Conservation (phyloP, 306 rosid genomes). For the Quercus glauca region DNA sequence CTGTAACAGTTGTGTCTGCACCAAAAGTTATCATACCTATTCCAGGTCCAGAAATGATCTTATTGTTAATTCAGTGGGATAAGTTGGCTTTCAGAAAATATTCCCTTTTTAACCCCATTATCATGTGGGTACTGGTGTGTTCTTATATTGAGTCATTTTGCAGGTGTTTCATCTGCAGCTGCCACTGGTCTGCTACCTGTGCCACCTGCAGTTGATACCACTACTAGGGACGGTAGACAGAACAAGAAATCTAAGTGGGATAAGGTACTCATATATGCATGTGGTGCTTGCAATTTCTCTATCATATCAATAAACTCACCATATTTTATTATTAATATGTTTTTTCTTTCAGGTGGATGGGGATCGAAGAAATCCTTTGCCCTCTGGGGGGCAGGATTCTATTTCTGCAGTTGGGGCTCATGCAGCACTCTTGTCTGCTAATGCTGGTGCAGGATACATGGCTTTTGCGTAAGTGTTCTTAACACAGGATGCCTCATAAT, state of each 20-base stretch:
- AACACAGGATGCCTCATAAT: background rate
- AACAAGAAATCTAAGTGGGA: slow-evolving; percentile 65
- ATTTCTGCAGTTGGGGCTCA: slow-evolving; percentile 62
- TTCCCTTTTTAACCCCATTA: slow-evolving; percentile 9
- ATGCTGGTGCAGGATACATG: slow-evolving; percentile 79
- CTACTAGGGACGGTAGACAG: slow-evolving; percentile 61
- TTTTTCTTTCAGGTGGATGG: slow-evolving; percentile 65
- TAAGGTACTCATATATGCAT: slow-evolving; percentile 37
- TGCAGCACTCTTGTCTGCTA: slow-evolving; percentile 64
- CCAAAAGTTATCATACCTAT: slow-evolving; percentile 44
- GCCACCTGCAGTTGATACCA: slow-evolving; percentile 45
- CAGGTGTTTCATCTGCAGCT: slow-evolving; percentile 43
- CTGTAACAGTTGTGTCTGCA: slow-evolving; percentile 46
- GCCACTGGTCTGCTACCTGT: slow-evolving; percentile 47
- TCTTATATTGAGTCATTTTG: slow-evolving; percentile 21
- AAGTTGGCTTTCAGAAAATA: background rate
- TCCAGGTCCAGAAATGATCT: slow-evolving; percentile 36
- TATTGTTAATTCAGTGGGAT: slow-evolving; percentile 4
- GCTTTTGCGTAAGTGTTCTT: slow-evolving; percentile 68
- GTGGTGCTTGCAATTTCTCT: slow-evolving; percentile 3
- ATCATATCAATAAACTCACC: slow-evolving; percentile 18
- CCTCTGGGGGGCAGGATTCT: slow-evolving; percentile 61
- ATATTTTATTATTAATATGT: slow-evolving; percentile 18
- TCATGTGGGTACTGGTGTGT: slow-evolving; percentile 3
- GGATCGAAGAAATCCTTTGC: slow-evolving; percentile 62